Base-by-base conservation (phyloP, 495 filamentous ascomycete genomes). In the Aspergillus avenaceus region DNA sequence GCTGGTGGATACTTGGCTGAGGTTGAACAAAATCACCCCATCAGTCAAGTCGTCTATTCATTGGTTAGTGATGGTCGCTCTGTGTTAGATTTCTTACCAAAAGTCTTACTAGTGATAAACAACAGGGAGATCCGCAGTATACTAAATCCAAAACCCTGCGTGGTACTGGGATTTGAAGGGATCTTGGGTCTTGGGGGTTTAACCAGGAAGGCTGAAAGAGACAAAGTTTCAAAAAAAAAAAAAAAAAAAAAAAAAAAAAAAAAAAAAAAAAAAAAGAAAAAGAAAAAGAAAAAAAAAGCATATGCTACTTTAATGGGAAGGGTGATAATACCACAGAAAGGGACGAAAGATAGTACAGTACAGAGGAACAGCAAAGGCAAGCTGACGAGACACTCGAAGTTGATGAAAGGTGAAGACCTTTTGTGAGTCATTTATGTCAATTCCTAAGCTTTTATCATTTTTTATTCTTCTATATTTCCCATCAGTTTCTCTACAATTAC, bases 61-160 rank as follows among this genome's bases (percentile, higher is more conserved):
- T 13, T 45, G 42, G 29, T 31, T 29, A 44, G 41, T 22, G 14
- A 22, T 8, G 26, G 22, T 12, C 21, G 4, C 16, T 38, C n/a
- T 38, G 2, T 19, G 18, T 5, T 38, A 16, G 34, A 19, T 6
- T 21, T n/a, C 14, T 24, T 45, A 31, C 26, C 31, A 28, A n/a
- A 2, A 45, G 42, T 21, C 27, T 21, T 18, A 29, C 14, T 9
- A 22, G 8, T 22, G n/a, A 18, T 28, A 4, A 25, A 16, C 1
- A 9, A 25, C 27, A 14, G 41, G 41, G 41, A 44, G 41, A 44
- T 44, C 41, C 41, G 27, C 41, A 44, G 12, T 13, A 38, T 38
- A 11, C 41, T 28, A 25, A 44, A n/a, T 28, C 36, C 8, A 44
- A 28, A n/a, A 11, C 24, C 13, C 41, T 27, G 13, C 41, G 13